These are phyloP conservation scores for Torrubiella hemipterigena DNA, from an alignment of 2,329 filamentous ascomycete species.

Conservation along the genomic window DNA sequence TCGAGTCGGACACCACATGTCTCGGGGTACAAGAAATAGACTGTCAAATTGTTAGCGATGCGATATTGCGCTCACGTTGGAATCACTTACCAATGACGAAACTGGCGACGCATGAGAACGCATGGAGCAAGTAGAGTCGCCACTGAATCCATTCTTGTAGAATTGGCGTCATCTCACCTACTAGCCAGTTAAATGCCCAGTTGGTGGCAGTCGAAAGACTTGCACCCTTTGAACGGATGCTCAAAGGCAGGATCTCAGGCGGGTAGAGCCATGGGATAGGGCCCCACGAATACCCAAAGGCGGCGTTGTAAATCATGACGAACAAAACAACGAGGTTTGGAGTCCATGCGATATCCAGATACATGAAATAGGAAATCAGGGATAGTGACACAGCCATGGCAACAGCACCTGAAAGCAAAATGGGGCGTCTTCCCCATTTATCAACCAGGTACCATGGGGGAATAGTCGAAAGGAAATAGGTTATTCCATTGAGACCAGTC, in stretches of 20 bases:
- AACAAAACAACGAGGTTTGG: slow-evolving; percentile 81
- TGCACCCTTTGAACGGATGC: slow-evolving; percentile 92
- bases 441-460: slow-evolving; percentile 97
- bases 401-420: slow-evolving; percentile 78
- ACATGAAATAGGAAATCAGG: slow-evolving; percentile 89
- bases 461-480: slow-evolving; percentile 83
- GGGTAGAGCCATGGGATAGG: slow-evolving; percentile 98
- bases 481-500: slow-evolving; percentile 89
- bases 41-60: slow-evolving; percentile 31
- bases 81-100: slow-evolving; percentile 82
- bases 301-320: slow-evolving; percentile 97
- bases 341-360: slow-evolving; percentile 67
- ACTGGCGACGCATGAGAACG: slow-evolving; percentile 90
- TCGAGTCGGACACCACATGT: slow-evolving; percentile 91
- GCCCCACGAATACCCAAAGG: slow-evolving; percentile 91
- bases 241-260: slow-evolving; percentile 93
- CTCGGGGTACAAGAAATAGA: slow-evolving; percentile 96
- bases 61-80: slow-evolving; percentile 1
- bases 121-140: slow-evolving; percentile 89
- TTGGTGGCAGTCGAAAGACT: slow-evolving; percentile 93
- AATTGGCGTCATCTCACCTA: slow-evolving; percentile 89
- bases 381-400: slow-evolving; percentile 84
- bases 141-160: slow-evolving; percentile 86
- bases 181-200: slow-evolving; percentile 97
- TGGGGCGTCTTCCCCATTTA: slow-evolving; percentile 76